Evolutionary conservation across 2,329 filamentous ascomycete species (phyloP), one percentile per base, ranked within the genome.

Genomic region (Colletotrichum gigasporum): DNA sequence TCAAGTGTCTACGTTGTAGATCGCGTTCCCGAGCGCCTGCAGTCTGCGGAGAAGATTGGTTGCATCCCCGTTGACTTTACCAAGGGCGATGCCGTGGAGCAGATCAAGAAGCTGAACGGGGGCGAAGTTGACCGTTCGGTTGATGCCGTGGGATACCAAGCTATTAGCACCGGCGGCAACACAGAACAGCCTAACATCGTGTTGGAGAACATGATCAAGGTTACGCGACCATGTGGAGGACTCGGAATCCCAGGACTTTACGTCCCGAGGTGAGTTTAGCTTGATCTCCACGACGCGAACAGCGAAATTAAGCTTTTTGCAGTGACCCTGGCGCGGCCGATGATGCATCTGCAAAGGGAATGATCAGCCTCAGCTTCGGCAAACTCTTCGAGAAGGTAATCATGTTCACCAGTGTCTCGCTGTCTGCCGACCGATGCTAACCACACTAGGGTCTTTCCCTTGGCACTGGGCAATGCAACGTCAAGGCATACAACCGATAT

Each of bases 401-500:
- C 54, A n/a, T 5, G 10, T 1, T 58, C n/a, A 41, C 12, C 9
- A 18, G 2, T 3, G n/a, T n/a, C n/a, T n/a, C n/a, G 22, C 9
- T 12, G 20, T 35, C 32, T 59, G 24, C 5, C 18, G 22, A 51
- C 48, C 39, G 22, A 20, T 20, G 30, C 20, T 54, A 26, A 26
- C 5, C 14, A 44, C 6, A 26, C 2, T 14, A 87, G 85, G 87
- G 87, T 2, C 77, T 90, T 5, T 81, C 82, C 2, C 76, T 91
- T 2, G 84, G 85, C 9, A 88, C 86, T 3, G 87, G 88, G 0
- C 87, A 90, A 71, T 90, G 88, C 76, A 91, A 91, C 66, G 88
- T 91, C 68, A 91, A 90, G 75, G 79, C 84, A 1, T 91, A 91
- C 74, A 91, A 91, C 71, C 80, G 87, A 22, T 89, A 90, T 69